Percentiles rank a stretch among this genome's conserved stretches.
Evolutionary conservation across 164 flowering plant genomes (phyloP).

Genomic region (Annona cherimola): DNA sequence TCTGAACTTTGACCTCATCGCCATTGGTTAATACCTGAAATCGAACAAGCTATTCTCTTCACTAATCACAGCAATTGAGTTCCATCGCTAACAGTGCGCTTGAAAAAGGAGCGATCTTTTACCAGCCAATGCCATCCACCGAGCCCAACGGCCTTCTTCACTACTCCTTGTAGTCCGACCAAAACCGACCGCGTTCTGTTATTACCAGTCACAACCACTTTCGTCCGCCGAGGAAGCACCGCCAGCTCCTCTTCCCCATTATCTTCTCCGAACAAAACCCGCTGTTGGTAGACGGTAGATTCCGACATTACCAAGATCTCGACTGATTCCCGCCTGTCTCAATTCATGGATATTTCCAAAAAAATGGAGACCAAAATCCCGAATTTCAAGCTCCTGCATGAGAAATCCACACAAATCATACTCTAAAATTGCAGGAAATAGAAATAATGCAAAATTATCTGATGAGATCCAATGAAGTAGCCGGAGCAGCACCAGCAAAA

Average conservation of each 20-base stretch:
- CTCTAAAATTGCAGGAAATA: not conserved
- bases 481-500: not conserved
- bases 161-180: conserved; percentile 74
- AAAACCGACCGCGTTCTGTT: conserved; percentile 78
- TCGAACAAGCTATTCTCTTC: not conserved
- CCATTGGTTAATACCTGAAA: conserved; percentile 92
- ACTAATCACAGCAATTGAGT: not conserved
- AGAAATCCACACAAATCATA: not conserved
- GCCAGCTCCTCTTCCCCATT: conserved; percentile 67
- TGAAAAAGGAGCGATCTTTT: not conserved
- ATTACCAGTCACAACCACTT: conserved; percentile 75
- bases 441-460: not conserved
- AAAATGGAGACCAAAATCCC: conserved; percentile 36
- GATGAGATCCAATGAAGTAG: not conserved
- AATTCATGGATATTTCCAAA: conserved; percentile 1
- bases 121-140: conserved; percentile 99
- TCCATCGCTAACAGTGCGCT: not conserved
- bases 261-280: conserved; percentile 56
- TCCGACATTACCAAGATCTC: conserved; percentile 38
- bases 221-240: conserved; percentile 70
- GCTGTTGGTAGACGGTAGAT: conserved; percentile 26
- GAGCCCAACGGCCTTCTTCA: conserved; percentile 79
- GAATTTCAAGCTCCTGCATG: not conserved
- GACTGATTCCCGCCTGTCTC: not conserved
- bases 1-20: conserved; percentile 89